phyloP scores from a whole-genome alignment of 2,329 filamentous ascomycete species.

The Myriosclerotinia scirpicola region DNA sequence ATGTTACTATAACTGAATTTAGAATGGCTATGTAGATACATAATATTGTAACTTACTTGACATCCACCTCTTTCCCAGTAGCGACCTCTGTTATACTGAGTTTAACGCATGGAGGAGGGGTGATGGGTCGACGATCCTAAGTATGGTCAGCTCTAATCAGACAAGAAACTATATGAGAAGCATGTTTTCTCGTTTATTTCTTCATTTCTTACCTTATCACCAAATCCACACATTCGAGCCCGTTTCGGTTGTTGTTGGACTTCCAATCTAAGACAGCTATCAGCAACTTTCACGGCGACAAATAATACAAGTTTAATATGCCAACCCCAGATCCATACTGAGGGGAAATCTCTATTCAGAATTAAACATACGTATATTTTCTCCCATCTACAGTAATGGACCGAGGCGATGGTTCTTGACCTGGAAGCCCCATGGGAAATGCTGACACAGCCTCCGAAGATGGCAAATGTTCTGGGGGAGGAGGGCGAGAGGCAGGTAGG shows the following conservation, averaged over 20 bases:
- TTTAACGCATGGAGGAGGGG: slow-evolving; percentile 87
- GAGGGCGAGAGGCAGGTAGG: slow-evolving; percentile 28
- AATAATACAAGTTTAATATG: not conserved
- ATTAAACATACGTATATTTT: slow-evolving; percentile 38
- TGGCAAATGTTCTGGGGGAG: slow-evolving; percentile 30
- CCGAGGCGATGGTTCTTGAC: slow-evolving; percentile 28
- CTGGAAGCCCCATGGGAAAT: slow-evolving; percentile 28
- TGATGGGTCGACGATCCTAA: slow-evolving; percentile 91
- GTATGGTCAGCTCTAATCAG: not conserved
- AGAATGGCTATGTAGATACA: slow-evolving; percentile 22
- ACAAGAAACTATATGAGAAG: slow-evolving; percentile 6
- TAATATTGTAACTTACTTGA: slow-evolving; percentile 60
- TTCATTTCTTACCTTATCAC: slow-evolving; percentile 72
- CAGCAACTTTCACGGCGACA: slow-evolving; percentile 24
- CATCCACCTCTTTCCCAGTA: slow-evolving; percentile 79
- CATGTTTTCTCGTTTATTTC: slow-evolving; percentile 15
- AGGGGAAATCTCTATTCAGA: not conserved
- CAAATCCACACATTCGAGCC: slow-evolving; percentile 98
- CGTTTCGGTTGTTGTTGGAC: slow-evolving; percentile 90
- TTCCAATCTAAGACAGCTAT: slow-evolving; percentile 58
- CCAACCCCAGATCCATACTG: slow-evolving; percentile 1
- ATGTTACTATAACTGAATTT: slow-evolving; percentile 54
- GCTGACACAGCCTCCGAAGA: slow-evolving; percentile 25
- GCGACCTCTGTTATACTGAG: slow-evolving; percentile 73
- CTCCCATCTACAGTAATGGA: slow-evolving; percentile 31